Evolutionary conservation across 2,329 filamentous ascomycete genomes (phyloP).

Genomic region (Cordyceps tenuipes): DNA sequence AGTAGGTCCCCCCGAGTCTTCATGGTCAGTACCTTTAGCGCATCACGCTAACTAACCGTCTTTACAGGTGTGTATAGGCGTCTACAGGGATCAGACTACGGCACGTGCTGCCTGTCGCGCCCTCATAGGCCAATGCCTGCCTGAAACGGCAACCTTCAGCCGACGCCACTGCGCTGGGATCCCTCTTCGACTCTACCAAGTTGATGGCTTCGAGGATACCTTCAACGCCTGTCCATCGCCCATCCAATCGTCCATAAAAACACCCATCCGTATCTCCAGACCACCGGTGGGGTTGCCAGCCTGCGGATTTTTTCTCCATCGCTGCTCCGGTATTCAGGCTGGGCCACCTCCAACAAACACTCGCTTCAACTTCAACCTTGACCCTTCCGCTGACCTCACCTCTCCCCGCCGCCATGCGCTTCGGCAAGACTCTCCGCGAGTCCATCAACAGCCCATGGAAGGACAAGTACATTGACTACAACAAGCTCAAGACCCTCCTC

Average conservation of each 20-base stretch:
- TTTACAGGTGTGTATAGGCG: too few species aligned
- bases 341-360: background rate
- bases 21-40: too few species aligned
- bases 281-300: background rate
- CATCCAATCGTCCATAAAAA: too few species aligned
- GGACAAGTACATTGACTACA: conserved; percentile 91
- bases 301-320: background rate
- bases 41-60: too few species aligned
- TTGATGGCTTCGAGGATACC: too few species aligned
- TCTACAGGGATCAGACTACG: too few species aligned
- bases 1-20: too few species aligned
- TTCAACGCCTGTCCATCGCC: background rate
- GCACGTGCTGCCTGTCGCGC: background rate
- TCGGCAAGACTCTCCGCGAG: conserved; percentile 77
- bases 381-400: background rate
- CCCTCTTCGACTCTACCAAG: background rate
- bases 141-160: too few species aligned
- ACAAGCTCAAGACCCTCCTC: conserved; percentile 81
- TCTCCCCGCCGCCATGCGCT: conserved; percentile 59
- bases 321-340: background rate
- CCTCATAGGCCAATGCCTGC: background rate
- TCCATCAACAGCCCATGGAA: conserved; percentile 83
- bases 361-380: background rate
- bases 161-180: background rate
- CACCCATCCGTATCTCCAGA: too few species aligned